Evolutionary conservation across 352 stramenopile genomes (phyloP).

Genomic region (Phytopythium mirpurense): DNA sequence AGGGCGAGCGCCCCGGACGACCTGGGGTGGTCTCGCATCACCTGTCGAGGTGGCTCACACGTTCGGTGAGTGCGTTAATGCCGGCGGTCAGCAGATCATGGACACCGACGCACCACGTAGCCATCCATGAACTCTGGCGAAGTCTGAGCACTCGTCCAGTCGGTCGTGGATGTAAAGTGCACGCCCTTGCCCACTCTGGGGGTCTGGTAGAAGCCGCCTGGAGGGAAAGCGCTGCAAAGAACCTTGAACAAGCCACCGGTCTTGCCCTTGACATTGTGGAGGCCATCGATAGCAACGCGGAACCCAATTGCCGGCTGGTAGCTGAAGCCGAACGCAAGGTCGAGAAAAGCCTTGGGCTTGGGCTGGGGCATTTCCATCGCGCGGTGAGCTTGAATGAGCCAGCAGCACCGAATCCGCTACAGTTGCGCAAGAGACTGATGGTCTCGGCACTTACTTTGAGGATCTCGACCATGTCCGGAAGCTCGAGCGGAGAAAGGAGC

Average conservation of each 20-base stretch:
- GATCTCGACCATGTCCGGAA: constrained; percentile 1
- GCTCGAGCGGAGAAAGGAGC: constrained; percentile 1
- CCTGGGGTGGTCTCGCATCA: constrained; percentile 28
- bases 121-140: constrained; percentile 58
- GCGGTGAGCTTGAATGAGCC: background rate
- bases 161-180: constrained; percentile 52
- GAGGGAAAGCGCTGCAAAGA: constrained; percentile 43
- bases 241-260: constrained; percentile 43
- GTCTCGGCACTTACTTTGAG: background rate
- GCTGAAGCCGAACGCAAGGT: constrained; percentile 35
- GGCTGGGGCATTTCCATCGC: constrained; percentile 10
- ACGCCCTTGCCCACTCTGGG: constrained; percentile 44
- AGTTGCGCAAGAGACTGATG: no score
- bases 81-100: background rate
- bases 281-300: constrained; percentile 51
- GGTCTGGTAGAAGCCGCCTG: constrained; percentile 56
- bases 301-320: constrained; percentile 64
- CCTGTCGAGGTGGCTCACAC: constrained; percentile 21
- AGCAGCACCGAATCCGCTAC: no score
- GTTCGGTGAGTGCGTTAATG: background rate
- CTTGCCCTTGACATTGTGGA: constrained; percentile 66
- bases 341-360: constrained; percentile 42
- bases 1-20: constrained; percentile 24
- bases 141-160: constrained; percentile 52
- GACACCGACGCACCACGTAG: constrained; percentile 30